Evolutionary conservation across 31 red algal species (phyloP).

Genomic region (Endocladia muricata): DNA sequence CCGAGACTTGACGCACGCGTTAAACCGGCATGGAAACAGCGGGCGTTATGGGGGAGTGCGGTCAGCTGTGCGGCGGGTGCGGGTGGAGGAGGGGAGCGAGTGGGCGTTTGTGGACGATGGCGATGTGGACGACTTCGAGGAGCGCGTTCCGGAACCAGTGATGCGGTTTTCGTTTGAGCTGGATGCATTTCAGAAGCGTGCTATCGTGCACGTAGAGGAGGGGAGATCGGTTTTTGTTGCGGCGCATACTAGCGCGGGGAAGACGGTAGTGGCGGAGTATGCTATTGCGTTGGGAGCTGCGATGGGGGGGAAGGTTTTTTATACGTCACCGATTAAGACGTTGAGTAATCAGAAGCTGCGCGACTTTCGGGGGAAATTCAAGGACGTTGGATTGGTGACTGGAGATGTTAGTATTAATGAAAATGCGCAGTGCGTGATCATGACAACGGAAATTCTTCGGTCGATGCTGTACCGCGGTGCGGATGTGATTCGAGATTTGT

Average conservation of each 20-base stretch:
- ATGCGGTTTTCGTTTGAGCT: slow-evolving; percentile 65
- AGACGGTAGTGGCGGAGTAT: slow-evolving; percentile 85
- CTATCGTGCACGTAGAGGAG: slow-evolving; percentile 65
- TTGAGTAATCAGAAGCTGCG: slow-evolving; percentile 85
- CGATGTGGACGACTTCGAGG: slow-evolving; percentile 47
- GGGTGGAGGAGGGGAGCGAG: not conserved
- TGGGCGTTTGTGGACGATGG: slow-evolving; percentile 48
- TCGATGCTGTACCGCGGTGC: slow-evolving; percentile 83
- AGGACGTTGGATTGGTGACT: slow-evolving; percentile 73
- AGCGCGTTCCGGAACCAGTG: slow-evolving; percentile 46
- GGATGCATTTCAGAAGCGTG: slow-evolving; percentile 78
- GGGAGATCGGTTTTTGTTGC: slow-evolving; percentile 73
- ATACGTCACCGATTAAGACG: slow-evolving; percentile 91
- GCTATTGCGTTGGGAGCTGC: slow-evolving; percentile 54
- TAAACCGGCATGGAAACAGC: too few relatives aligned
- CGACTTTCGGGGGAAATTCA: slow-evolving; percentile 58
- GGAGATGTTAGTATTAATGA: slow-evolving; percentile 77
- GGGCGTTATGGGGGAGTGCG: too few relatives aligned
- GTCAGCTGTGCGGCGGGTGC: not conserved
- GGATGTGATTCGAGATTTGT: slow-evolving; percentile 65
- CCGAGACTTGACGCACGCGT: too few relatives aligned
- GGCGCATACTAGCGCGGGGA: slow-evolving; percentile 85
- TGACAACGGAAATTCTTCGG: slow-evolving; percentile 88
- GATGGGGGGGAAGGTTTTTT: slow-evolving; percentile 50
- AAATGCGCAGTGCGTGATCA: slow-evolving; percentile 66